Base-by-base conservation (phyloP, 371 early-diverging fungal genomes). In the Fennellomyces sp. region DNA sequence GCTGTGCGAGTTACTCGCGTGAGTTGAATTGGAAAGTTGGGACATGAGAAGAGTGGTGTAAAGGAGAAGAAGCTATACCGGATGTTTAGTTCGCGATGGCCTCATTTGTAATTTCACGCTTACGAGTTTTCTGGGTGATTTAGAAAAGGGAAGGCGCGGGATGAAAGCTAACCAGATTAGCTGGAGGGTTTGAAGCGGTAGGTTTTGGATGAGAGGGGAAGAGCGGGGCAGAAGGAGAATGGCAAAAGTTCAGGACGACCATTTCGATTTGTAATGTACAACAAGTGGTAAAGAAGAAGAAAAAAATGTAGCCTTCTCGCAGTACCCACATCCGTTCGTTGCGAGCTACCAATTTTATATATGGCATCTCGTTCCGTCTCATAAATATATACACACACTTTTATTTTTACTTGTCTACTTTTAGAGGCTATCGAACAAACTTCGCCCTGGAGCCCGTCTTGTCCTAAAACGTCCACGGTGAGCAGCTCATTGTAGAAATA, bases 211-310 rank as follows among this genome's bases (percentile, higher is more conserved):
- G n/a, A 45, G n/a, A n/a, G n/a, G 45, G 45, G 45, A 45, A 45
- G 21, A 45, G 45, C 45, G 45, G 45, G 45, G n/a, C 45, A 45
- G 45, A 45, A 45, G 45, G 45, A 45, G 23, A 15, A 45, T 15
- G 10, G 45, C 8, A n/a, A 45, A 45, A 45, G 45, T 45, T 45
- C 45, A 45, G 45, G 45, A 45, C 45, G 45, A 45, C 45, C 23
- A 13, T 41, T 45, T 21, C 21, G 19, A 21, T 15, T 15, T 45
- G 45, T 45, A 21, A 33, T n/a, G 21, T 39, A 45, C 45, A 45
- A 45, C 45, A 45, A 45, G 10, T 23, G 12, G 45, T 45, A 25
- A 23, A 21, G n/a, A 41, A 41, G 17, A 41, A 10, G 41, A 41
- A n/a, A 45, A 45, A 45, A 23, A 45, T n/a, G n/a, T n/a, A n/a